These are phyloP conservation scores for Ascoidea rubescens DNA, from an alignment of 805 yeast genomes.

Conservation along the genomic window DNA sequence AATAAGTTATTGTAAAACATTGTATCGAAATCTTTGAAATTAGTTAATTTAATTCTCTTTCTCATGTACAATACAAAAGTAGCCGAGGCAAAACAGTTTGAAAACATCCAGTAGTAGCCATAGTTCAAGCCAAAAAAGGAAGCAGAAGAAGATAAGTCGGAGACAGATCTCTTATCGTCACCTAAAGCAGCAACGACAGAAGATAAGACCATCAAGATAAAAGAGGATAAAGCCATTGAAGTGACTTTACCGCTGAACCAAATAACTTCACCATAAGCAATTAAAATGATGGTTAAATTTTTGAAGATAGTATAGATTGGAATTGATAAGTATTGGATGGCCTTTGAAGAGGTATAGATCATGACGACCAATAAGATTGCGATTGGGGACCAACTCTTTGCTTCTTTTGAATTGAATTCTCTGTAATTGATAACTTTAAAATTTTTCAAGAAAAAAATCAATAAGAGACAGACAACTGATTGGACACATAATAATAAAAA, in stretches of 20 bases:
- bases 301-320: conserved; percentile 98
- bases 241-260: conserved; percentile 95
- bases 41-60: conserved; percentile 93
- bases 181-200: conserved; percentile 95
- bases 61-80: conserved; percentile 90
- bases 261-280: conserved; percentile 95
- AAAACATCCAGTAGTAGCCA: conserved; percentile 95
- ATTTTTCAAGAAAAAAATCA: conserved; percentile 59
- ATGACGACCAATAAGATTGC: conserved; percentile 77
- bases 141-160: conserved; percentile 10
- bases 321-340: conserved; percentile 77
- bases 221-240: conserved; percentile 79
- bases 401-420: conserved; percentile 73
- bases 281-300: conserved; percentile 89
- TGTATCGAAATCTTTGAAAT: conserved; percentile 93
- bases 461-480: conserved; percentile 65
- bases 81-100: conserved; percentile 90
- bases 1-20: conserved; percentile 93
- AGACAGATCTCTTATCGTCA: conserved; percentile 29
- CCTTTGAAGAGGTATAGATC: conserved; percentile 95
- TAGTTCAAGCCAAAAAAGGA: conserved; percentile 29
- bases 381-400: conserved; percentile 92
- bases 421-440: conserved; percentile 76
- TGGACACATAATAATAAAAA: conserved; percentile 84
- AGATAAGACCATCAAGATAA: conserved; percentile 83